phyloP scores from a whole-genome alignment of 805 yeast genomes.

The Barnettozyma californica region DNA sequence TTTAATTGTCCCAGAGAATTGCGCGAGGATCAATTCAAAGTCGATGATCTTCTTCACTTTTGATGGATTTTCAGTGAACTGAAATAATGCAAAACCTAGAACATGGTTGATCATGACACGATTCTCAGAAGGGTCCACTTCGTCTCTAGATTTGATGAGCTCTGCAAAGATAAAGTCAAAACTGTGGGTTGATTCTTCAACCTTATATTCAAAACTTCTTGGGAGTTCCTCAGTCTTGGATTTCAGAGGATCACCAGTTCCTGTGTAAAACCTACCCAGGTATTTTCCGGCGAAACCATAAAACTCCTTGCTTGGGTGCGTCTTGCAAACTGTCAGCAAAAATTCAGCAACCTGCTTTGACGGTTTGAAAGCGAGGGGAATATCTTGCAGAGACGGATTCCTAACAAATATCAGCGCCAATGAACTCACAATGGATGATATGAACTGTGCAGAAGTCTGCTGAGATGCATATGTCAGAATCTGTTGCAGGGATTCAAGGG shows the following conservation, averaged over 20 bases:
- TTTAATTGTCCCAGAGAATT: slow-evolving; percentile 1
- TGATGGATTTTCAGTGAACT: slow-evolving; percentile 17
- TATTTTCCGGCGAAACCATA: slow-evolving; percentile 17
- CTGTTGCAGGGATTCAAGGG: slow-evolving; percentile 7
- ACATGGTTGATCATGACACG: slow-evolving; percentile 32
- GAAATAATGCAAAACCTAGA: slow-evolving; percentile 35
- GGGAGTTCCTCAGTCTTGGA: slow-evolving; percentile 7
- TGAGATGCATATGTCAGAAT: slow-evolving; percentile 10
- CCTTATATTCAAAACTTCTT: slow-evolving; percentile 8
- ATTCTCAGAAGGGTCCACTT: slow-evolving; percentile 17
- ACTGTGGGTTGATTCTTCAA: slow-evolving; percentile 18
- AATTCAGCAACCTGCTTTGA: slow-evolving; percentile 13
- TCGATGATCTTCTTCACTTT: slow-evolving; percentile 9
- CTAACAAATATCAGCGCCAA: slow-evolving; percentile 13
- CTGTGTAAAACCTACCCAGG: slow-evolving; percentile 18
- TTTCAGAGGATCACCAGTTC: slow-evolving; percentile 15
- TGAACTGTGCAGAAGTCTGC: not conserved
- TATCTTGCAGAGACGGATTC: slow-evolving; percentile 3
- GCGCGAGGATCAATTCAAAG: slow-evolving; percentile 14
- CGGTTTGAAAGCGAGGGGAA: slow-evolving; percentile 9
- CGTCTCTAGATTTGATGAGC: slow-evolving; percentile 20
- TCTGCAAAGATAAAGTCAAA: slow-evolving; percentile 27
- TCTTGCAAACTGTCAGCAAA: slow-evolving; percentile 4
- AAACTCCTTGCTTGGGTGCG: not conserved
- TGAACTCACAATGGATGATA: slow-evolving; percentile 6